These are phyloP conservation scores for Glycyrrhiza uralensis DNA, from an alignment of 306 rosid genomes.

Conservation along the genomic window DNA sequence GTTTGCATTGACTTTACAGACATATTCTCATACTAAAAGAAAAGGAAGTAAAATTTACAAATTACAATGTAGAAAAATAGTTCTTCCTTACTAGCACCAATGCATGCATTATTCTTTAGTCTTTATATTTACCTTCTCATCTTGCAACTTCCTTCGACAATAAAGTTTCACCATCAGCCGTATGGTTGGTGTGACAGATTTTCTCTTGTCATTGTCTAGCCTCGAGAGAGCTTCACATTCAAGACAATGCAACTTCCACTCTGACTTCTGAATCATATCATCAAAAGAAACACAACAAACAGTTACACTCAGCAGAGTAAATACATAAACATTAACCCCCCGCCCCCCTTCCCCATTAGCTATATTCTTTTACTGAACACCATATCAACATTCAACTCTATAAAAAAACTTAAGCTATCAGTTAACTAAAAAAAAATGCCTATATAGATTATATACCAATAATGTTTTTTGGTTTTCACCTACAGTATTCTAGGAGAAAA, in stretches of 20 bases:
- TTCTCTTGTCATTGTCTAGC: slow-evolving; percentile 52
- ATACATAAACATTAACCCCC: too few relatives aligned
- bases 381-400: neutral
- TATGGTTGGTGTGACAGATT: slow-evolving; percentile 76
- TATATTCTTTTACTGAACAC: neutral
- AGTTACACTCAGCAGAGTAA: neutral
- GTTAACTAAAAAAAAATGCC: too few relatives aligned
- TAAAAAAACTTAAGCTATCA: too few relatives aligned
- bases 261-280: slow-evolving; percentile 59
- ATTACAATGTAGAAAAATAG: neutral
- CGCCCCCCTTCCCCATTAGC: neutral
- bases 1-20: neutral
- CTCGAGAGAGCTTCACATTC: slow-evolving; percentile 76
- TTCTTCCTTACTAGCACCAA: neutral
- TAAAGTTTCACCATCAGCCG: slow-evolving; percentile 79
- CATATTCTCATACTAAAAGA: neutral
- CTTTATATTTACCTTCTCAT: slow-evolving; percentile 54
- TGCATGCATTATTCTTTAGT: too few relatives aligned
- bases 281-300: neutral
- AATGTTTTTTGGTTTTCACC: too few relatives aligned
- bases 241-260: slow-evolving; percentile 88
- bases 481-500: too few relatives aligned
- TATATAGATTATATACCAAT: too few relatives aligned
- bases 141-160: slow-evolving; percentile 64
- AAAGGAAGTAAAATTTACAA: neutral